A percentile compares a stretch with the other conserved stretches of the same genome.
phyloP scores from a whole-genome alignment of 352 stramenopile species.

The Pythium periplocum region DNA sequence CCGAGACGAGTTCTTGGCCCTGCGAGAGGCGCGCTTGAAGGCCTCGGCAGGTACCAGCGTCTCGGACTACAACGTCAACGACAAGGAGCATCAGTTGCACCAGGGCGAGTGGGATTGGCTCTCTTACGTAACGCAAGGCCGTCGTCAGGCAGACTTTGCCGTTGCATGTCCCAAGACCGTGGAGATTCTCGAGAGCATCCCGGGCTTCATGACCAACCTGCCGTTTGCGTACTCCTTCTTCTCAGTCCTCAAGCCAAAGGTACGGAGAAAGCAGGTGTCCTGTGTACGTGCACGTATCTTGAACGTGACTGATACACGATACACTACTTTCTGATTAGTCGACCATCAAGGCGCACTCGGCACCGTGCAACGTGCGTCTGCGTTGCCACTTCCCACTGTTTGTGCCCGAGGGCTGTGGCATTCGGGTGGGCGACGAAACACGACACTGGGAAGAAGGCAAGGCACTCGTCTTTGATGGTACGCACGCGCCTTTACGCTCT shows the following conservation, averaged over 20 bases:
- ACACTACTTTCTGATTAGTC: constrained; percentile 23
- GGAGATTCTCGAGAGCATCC: constrained; percentile 68
- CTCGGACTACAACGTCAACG: constrained; percentile 59
- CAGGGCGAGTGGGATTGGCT: constrained; percentile 93
- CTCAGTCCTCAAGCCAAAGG: constrained; percentile 89
- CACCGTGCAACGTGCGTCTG: constrained; percentile 94
- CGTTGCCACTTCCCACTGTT: constrained; percentile 93
- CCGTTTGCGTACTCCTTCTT: constrained; percentile 97
- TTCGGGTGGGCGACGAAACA: constrained; percentile 87
- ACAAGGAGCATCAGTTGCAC: constrained; percentile 76
- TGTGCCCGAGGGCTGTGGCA: constrained; percentile 86
- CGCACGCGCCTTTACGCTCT: background rate
- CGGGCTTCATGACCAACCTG: constrained; percentile 80
- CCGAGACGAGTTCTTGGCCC: constrained; percentile 48
- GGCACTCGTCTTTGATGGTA: constrained; percentile 79
- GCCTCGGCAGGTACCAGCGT: background rate
- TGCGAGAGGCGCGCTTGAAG: constrained; percentile 29
- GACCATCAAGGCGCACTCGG: constrained; percentile 90
- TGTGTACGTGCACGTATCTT: background rate
- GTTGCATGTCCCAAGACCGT: constrained; percentile 59
- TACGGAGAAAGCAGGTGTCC: constrained; percentile 5
- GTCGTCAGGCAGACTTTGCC: constrained; percentile 58
- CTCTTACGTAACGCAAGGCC: constrained; percentile 73
- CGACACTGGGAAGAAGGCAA: constrained; percentile 77
- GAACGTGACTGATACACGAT: constrained; percentile 1